phyloP scores from a whole-genome alignment of 345 rosid species.

The Excoecaria cochinchinensis region DNA sequence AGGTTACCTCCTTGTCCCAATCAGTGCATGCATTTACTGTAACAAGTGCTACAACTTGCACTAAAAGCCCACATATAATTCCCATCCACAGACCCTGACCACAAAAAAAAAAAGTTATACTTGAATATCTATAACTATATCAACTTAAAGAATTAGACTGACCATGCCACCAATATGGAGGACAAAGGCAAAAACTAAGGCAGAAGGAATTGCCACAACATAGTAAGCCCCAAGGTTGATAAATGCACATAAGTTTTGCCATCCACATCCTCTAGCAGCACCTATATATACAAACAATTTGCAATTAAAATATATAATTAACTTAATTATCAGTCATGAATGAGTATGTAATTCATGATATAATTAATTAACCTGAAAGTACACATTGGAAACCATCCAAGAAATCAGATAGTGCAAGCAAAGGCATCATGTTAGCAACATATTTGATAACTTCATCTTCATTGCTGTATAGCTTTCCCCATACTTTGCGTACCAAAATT shows the following conservation, averaged over 20 bases:
- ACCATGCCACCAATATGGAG: conserved; percentile 42
- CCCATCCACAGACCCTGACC: conserved; percentile 56
- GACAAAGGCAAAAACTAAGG: conserved; percentile 40
- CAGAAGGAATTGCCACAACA: conserved; percentile 44
- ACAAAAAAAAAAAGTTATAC: neutral
- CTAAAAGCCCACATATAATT: conserved; percentile 42
- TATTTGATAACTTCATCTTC: conserved; percentile 39
- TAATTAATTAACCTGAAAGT: conserved; percentile 40
- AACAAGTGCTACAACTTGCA: conserved; percentile 43
- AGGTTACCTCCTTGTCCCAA: conserved; percentile 41
- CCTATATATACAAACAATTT: conserved; percentile 21
- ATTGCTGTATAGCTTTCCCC: conserved; percentile 55
- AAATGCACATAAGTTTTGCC: conserved; percentile 44
- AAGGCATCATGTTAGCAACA: conserved; percentile 43
- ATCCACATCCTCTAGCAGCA: conserved; percentile 57
- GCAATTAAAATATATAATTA: neutral
- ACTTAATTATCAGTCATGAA: too few relatives aligned
- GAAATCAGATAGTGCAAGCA: conserved; percentile 45
- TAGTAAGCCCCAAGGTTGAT: conserved; percentile 58
- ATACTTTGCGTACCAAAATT: conserved; percentile 38
- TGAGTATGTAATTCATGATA: neutral
- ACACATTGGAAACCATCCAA: conserved; percentile 50
- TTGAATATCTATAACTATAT: neutral
- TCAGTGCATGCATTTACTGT: conserved; percentile 32
- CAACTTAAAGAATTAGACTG: neutral